Conservation (phyloP, 495 filamentous ascomycete species). For the Hypoxylon subgilvum region DNA sequence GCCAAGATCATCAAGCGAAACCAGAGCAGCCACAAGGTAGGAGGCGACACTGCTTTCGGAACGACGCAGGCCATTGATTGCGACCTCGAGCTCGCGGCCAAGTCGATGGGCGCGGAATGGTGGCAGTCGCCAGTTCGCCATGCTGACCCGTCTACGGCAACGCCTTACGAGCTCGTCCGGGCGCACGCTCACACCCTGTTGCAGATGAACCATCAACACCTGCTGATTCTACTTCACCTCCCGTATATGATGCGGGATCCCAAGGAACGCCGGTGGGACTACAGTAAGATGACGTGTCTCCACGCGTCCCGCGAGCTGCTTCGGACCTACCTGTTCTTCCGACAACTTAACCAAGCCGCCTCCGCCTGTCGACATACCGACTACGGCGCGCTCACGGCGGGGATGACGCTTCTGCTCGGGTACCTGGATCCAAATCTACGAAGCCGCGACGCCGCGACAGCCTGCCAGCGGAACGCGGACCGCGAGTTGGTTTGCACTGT, state of each 20-base stretch:
- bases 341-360: conserved; percentile 39
- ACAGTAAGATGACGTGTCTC: conserved; percentile 54
- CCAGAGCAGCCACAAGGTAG: conserved; percentile 18
- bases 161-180: conserved; percentile 16
- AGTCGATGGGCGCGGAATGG: conserved; percentile 45
- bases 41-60: conserved; percentile 25
- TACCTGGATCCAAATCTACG: conserved; percentile 45
- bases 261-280: conserved; percentile 52
- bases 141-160: conserved; percentile 21
- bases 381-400: conserved; percentile 53
- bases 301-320: conserved; percentile 51
- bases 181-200: conserved; percentile 39
- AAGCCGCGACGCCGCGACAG: conserved; percentile 36
- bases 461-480: conserved; percentile 47
- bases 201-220: conserved; percentile 56
- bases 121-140: conserved; percentile 41
- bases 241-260: conserved; percentile 55
- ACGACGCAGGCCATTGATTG: conserved; percentile 53
- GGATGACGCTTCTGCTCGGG: conserved; percentile 53
- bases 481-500: conserved; percentile 40
- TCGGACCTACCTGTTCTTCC: conserved; percentile 48
- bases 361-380: conserved; percentile 53
- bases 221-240: conserved; percentile 52
- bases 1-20: conserved; percentile 53
- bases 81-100: conserved; percentile 49